Evolutionary conservation across 2,329 filamentous ascomycete species (phyloP).

Genomic region (Exophiala sideris): DNA sequence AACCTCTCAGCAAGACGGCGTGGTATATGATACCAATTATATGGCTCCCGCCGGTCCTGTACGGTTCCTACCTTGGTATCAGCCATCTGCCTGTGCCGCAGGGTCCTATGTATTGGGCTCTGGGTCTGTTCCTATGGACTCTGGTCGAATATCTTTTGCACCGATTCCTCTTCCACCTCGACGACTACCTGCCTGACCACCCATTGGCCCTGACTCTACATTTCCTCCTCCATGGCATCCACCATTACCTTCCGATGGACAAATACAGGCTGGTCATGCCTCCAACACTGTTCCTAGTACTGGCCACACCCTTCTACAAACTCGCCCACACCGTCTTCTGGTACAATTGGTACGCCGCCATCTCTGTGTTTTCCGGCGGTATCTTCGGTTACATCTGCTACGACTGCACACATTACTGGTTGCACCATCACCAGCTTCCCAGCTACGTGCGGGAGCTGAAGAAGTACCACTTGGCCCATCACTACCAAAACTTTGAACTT

Average conservation of each 20-base stretch:
- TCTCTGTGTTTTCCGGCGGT: slow-evolving; percentile 78
- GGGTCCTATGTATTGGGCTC: slow-evolving; percentile 61
- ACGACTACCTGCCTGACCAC: slow-evolving; percentile 89
- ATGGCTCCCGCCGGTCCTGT: slow-evolving; percentile 78
- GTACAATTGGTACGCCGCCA: slow-evolving; percentile 79
- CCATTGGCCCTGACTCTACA: slow-evolving; percentile 79
- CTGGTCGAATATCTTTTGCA: slow-evolving; percentile 87
- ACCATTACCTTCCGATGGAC: slow-evolving; percentile 99
- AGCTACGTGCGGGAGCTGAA: slow-evolving; percentile 87
- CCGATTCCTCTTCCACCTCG: slow-evolving; percentile 88
- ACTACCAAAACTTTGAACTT: slow-evolving; percentile 97
- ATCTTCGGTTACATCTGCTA: slow-evolving; percentile 96
- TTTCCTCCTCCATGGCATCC: slow-evolving; percentile 92
- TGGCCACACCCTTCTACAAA: slow-evolving; percentile 89
- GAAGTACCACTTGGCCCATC: slow-evolving; percentile 95
- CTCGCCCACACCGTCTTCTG: slow-evolving; percentile 78
- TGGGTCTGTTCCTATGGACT: slow-evolving; percentile 79
- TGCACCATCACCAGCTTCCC: slow-evolving; percentile 92
- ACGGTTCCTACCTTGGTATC: slow-evolving; percentile 65
- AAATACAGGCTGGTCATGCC: slow-evolving; percentile 97
- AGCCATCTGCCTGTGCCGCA: slow-evolving; percentile 48
- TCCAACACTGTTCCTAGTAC: slow-evolving; percentile 75
- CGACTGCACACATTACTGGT: slow-evolving; percentile 96
- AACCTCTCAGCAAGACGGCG: slow-evolving; percentile 89
- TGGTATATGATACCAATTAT: slow-evolving; percentile 86